These are phyloP conservation scores for Talaromyces adpressus DNA, from an alignment of 495 filamentous ascomycete species.

Conservation along the genomic window DNA sequence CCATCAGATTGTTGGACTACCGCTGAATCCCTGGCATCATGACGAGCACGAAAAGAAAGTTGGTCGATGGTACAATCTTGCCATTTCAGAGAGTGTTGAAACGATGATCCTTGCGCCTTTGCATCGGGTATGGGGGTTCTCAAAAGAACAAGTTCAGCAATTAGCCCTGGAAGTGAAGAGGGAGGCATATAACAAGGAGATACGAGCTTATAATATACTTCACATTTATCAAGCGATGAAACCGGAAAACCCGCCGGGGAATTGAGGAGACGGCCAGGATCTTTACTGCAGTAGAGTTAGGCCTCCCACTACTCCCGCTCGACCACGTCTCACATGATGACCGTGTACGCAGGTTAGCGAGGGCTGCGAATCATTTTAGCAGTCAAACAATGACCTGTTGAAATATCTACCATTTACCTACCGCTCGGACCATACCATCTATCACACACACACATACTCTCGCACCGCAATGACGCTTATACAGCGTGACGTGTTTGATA, in stretches of 20 bases:
- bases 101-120: conserved; percentile 70
- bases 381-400: not conserved
- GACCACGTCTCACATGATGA: not conserved
- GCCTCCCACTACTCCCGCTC: not conserved
- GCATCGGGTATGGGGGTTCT: conserved; percentile 57
- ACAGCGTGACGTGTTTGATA: too few species aligned
- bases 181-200: conserved; percentile 62
- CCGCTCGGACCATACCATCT: not conserved
- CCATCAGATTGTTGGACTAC: conserved; percentile 63
- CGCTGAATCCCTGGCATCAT: conserved; percentile 71
- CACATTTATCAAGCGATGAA: conserved; percentile 43
- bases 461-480: not conserved
- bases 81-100: conserved; percentile 63
- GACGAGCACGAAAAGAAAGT: conserved; percentile 63
- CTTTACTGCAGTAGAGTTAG: conserved; percentile 6
- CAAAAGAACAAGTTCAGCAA: conserved; percentile 55
- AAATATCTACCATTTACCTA: not conserved
- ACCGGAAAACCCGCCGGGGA: conserved; percentile 13
- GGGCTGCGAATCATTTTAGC: not conserved
- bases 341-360: not conserved
- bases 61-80: conserved; percentile 81
- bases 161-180: conserved; percentile 55
- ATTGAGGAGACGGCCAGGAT: conserved; percentile 10
- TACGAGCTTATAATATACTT: conserved; percentile 70
- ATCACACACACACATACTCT: not conserved